phyloP scores from a whole-genome alignment of 2,329 filamentous ascomycete genomes.

The Daldinia sp. region DNA sequence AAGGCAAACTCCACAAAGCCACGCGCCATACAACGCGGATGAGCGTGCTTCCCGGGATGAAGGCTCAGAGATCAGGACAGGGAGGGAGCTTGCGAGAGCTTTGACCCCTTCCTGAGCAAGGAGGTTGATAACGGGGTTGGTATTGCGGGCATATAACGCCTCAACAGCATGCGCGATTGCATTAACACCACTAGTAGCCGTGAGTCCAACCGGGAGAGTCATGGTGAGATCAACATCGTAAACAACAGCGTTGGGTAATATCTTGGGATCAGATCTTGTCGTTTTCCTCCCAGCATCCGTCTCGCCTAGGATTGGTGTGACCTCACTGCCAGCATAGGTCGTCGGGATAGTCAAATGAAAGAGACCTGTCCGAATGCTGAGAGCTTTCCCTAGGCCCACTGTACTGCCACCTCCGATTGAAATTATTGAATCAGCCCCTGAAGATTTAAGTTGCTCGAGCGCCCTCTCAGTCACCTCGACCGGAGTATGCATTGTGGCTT shows the following conservation, averaged over 20 bases:
- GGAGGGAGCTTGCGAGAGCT: constrained; percentile 65
- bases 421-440: constrained; percentile 65
- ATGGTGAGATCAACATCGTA: constrained; percentile 74
- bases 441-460: constrained; percentile 58
- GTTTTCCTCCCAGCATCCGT: constrained; percentile 69
- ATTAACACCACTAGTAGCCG: constrained; percentile 71
- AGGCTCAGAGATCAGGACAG: constrained; percentile 62
- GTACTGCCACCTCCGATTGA: constrained; percentile 73
- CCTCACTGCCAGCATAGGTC: constrained; percentile 72
- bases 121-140: constrained; percentile 70
- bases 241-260: constrained; percentile 70
- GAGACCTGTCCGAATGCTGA: constrained; percentile 65
- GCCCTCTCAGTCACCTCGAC: constrained; percentile 59
- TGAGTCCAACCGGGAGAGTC: constrained; percentile 65
- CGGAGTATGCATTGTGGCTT: constrained; percentile 74
- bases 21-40: constrained; percentile 71
- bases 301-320: constrained; percentile 74
- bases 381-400: constrained; percentile 71
- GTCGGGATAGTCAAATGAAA: constrained; percentile 70
- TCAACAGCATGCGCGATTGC: constrained; percentile 76
- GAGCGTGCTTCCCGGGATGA: constrained; percentile 61
- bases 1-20: constrained; percentile 72
- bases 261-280: constrained; percentile 68
- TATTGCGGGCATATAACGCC: constrained; percentile 71
- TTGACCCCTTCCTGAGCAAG: constrained; percentile 69